Evolutionary conservation across 2,329 filamentous ascomycete genomes (phyloP).

Genomic region (Sphaerulina populicola): DNA sequence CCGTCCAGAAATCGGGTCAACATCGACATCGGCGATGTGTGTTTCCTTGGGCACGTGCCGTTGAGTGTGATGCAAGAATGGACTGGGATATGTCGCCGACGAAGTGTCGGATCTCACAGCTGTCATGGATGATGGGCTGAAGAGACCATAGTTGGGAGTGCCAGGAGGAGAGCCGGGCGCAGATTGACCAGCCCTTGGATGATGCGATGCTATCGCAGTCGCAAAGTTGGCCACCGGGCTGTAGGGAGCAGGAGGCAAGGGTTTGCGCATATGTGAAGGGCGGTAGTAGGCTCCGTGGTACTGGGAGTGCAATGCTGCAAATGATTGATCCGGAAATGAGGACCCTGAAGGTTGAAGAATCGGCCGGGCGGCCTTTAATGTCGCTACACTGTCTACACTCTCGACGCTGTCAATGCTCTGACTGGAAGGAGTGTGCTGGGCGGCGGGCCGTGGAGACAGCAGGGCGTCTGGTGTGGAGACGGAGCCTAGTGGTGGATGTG

Average conservation of each 20-base stretch:
- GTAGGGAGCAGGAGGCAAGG: background rate
- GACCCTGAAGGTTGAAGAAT: conserved; percentile 29
- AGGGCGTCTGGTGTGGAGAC: conserved; percentile 11
- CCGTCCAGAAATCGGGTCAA: conserved; percentile 78
- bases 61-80: conserved; percentile 45
- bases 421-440: conserved; percentile 37
- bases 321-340: conserved; percentile 44
- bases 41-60: conserved; percentile 52
- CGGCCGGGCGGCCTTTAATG: conserved; percentile 26
- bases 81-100: conserved; percentile 41
- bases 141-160: conserved; percentile 39
- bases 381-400: conserved; percentile 34
- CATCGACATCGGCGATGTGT: conserved; percentile 82
- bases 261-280: conserved; percentile 21
- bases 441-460: conserved; percentile 31
- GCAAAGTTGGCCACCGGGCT: conserved; percentile 21
- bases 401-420: conserved; percentile 36
- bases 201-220: conserved; percentile 36
- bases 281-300: conserved; percentile 34
- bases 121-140: conserved; percentile 33
- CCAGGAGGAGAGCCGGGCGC: conserved; percentile 40
- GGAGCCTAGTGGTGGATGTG: conserved; percentile 4
- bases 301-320: conserved; percentile 43
- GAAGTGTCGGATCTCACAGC: conserved; percentile 29
- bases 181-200: background rate